These are phyloP conservation scores for Phaeosphaeriaceae sp. DNA, from an alignment of 2,329 filamentous ascomycete genomes.

Conservation along the genomic window DNA sequence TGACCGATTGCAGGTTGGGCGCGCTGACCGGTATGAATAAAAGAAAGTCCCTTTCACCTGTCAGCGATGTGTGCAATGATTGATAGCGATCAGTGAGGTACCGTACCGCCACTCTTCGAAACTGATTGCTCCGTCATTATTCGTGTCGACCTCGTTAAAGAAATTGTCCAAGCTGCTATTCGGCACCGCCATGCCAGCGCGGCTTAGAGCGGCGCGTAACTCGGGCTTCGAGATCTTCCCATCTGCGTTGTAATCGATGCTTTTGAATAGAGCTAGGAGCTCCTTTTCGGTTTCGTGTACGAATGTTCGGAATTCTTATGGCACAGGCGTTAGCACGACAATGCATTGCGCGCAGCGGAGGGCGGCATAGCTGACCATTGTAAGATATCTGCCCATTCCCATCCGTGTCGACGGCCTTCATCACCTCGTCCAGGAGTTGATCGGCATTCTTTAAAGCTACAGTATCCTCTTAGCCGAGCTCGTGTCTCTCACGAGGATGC, in stretches of 20 bases:
- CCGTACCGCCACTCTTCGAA: conserved; percentile 97
- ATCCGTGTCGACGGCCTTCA: conserved; percentile 83
- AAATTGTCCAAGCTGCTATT: conserved; percentile 80
- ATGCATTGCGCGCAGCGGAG: neutral
- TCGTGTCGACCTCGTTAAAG: conserved; percentile 87
- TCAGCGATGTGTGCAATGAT: conserved; percentile 9
- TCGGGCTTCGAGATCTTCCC: conserved; percentile 88
- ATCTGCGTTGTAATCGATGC: conserved; percentile 85
- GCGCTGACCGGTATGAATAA: conserved; percentile 80
- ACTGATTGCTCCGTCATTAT: conserved; percentile 84
- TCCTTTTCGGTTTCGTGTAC: conserved; percentile 87
- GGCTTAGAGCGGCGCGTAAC: conserved; percentile 77
- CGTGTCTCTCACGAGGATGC: conserved; percentile 5
- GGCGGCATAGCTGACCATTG: conserved; percentile 64
- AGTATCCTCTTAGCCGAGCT: conserved; percentile 29
- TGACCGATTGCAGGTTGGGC: conserved; percentile 78
- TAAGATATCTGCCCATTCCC: conserved; percentile 91
- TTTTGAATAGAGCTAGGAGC: conserved; percentile 80
- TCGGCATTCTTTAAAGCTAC: conserved; percentile 89
- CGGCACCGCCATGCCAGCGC: conserved; percentile 79
- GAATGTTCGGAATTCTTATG: conserved; percentile 83
- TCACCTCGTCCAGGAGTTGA: conserved; percentile 78
- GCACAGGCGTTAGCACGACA: conserved; percentile 20
- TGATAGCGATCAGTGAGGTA: neutral
- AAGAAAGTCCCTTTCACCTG: conserved; percentile 74